phyloP scores from a whole-genome alignment of 2,329 filamentous ascomycete species.

The Pseudocercospora ulei region DNA sequence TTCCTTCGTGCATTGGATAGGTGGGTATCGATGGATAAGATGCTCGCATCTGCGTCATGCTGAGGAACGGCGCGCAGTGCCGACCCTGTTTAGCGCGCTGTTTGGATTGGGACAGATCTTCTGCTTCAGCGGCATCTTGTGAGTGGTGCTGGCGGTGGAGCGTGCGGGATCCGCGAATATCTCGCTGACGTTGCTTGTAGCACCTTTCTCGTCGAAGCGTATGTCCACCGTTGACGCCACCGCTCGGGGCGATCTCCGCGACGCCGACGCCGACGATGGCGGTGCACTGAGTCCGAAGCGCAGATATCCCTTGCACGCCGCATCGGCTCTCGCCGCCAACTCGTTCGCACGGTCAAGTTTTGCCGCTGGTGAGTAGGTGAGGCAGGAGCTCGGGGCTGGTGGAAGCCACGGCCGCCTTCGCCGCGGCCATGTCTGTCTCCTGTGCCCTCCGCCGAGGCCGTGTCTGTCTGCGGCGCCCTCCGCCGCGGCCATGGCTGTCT shows the following conservation, averaged over 20 bases:
- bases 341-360: conserved; percentile 43
- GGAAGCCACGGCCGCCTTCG: too few relatives aligned
- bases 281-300: neutral
- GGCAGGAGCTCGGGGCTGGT: too few relatives aligned
- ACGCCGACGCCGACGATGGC: conserved; percentile 3
- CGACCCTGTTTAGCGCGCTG: conserved; percentile 43
- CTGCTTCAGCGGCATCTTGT: conserved; percentile 17
- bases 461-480: too few relatives aligned
- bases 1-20: conserved; percentile 20
- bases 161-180: conserved; percentile 5
- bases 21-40: conserved; percentile 16
- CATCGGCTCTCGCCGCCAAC: conserved; percentile 44
- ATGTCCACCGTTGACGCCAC: conserved; percentile 1
- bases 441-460: too few relatives aligned
- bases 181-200: conserved; percentile 1
- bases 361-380: conserved; percentile 40
- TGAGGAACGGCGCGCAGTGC: conserved; percentile 34
- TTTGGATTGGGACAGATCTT: conserved; percentile 40
- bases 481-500: too few relatives aligned
- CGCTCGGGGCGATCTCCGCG: conserved; percentile 3
- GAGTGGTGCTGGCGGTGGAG: neutral
- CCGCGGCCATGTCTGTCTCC: too few relatives aligned
- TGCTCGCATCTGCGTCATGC: conserved; percentile 16
- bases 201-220: conserved; percentile 21
- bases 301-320: conserved; percentile 43